Percentiles rank a stretch among this genome's conserved stretches.
These are phyloP conservation scores for Myxozyma neotropica DNA, from an alignment of 805 yeast species.

Conservation along the genomic window DNA sequence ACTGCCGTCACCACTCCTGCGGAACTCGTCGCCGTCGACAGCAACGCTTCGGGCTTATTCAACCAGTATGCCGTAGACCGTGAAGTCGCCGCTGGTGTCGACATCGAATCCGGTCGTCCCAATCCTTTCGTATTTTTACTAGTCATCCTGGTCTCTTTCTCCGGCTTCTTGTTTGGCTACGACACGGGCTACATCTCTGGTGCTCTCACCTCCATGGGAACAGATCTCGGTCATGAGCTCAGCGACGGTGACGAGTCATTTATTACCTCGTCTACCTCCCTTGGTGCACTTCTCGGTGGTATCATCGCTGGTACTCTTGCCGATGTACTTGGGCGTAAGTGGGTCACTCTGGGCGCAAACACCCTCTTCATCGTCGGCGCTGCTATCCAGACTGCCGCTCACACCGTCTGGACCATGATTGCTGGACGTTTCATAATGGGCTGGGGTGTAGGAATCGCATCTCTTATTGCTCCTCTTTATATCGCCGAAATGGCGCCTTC, in stretches of 20 bases:
- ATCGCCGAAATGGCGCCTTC: constrained; percentile 87
- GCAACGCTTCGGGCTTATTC: not conserved
- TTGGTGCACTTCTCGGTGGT: constrained; percentile 87
- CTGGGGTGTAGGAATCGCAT: constrained; percentile 94
- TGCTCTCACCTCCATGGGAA: constrained; percentile 83
- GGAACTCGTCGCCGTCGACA: not conserved
- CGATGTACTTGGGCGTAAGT: constrained; percentile 81
- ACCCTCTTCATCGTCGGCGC: constrained; percentile 83
- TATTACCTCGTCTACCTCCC: constrained; percentile 91
- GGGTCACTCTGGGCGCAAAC: constrained; percentile 80
- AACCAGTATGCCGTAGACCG: not conserved
- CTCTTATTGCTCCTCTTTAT: constrained; percentile 90
- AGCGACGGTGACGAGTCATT: constrained; percentile 82
- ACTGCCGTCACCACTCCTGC: not conserved
- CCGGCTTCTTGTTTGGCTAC: constrained; percentile 96
- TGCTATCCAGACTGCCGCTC: constrained; percentile 77
- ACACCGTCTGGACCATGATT: constrained; percentile 86
- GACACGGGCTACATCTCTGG: constrained; percentile 97
- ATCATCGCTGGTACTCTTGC: constrained; percentile 78
- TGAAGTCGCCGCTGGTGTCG: constrained; percentile 19
- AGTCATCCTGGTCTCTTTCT: constrained; percentile 63
- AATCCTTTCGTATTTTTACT: constrained; percentile 36
- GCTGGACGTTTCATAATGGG: constrained; percentile 92
- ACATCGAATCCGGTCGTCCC: constrained; percentile 33
- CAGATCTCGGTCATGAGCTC: constrained; percentile 63